A percentile compares a stretch with the other conserved stretches of the same genome.
Conservation (phyloP, 2,329 filamentous ascomycete species). For the Daldinia sp. region DNA sequence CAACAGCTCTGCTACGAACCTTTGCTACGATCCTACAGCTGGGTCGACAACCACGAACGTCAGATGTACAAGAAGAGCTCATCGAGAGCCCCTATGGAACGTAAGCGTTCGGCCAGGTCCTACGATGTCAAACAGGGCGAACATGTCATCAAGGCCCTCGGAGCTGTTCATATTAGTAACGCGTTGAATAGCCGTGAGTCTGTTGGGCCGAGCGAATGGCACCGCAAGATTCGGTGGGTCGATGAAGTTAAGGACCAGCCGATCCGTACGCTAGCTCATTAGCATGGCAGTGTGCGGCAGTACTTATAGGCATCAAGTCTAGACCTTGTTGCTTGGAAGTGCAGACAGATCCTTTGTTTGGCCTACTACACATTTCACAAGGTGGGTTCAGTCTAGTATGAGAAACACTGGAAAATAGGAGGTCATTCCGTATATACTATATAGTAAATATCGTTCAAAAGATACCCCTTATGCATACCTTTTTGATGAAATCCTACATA, state of each 20-base stretch:
- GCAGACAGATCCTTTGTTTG: background rate
- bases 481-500: background rate
- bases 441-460: background rate
- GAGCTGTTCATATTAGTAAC: conserved; percentile 20
- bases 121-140: conserved; percentile 25
- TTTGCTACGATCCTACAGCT: conserved; percentile 6
- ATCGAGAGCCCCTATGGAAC: background rate
- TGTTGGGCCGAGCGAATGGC: no score
- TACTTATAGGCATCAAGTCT: conserved; percentile 3
- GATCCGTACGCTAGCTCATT: conserved; percentile 2
- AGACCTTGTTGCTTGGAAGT: conserved; percentile 10
- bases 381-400: background rate
- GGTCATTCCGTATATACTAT: background rate
- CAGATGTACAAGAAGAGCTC: conserved; percentile 21
- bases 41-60: conserved; percentile 17
- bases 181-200: background rate
- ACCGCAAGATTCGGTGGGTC: conserved; percentile 30
- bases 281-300: background rate
- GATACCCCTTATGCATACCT: background rate
- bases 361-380: background rate
- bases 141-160: conserved; percentile 23
- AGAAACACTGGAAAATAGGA: background rate
- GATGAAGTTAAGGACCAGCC: conserved; percentile 24
- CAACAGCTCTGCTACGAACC: conserved; percentile 22
- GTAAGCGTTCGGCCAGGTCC: conserved; percentile 3